phyloP scores from a whole-genome alignment of 2,329 filamentous ascomycete species.

The Chalaropsis thielavioides region DNA sequence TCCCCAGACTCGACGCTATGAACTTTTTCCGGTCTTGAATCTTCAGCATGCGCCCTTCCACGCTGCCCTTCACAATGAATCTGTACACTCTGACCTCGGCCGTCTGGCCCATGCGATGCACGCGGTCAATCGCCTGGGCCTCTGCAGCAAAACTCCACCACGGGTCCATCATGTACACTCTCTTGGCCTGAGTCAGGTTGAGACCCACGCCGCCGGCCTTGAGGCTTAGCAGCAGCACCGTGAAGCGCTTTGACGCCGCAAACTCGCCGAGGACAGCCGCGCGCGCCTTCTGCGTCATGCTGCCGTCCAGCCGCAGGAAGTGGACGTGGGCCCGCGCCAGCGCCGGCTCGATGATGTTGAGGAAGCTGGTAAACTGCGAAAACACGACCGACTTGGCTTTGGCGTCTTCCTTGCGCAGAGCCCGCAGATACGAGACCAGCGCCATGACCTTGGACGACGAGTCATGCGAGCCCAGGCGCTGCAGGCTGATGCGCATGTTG shows the following conservation, averaged over 20 bases:
- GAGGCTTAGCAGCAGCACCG: conserved; percentile 68
- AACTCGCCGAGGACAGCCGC: conserved; percentile 68
- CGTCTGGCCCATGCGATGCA: conserved; percentile 92
- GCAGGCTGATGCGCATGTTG: conserved; percentile 42
- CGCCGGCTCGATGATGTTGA: conserved; percentile 77
- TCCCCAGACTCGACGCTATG: conserved; percentile 82
- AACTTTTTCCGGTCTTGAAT: conserved; percentile 96
- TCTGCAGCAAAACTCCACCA: conserved; percentile 99
- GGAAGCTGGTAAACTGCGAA: conserved; percentile 92
- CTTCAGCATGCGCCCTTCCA: conserved; percentile 87
- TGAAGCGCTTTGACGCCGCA: conserved; percentile 40
- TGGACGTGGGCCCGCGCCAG: conserved; percentile 56
- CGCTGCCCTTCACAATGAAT: conserved; percentile 80
- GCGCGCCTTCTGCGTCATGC: conserved; percentile 73
- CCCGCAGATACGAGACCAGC: conserved; percentile 60
- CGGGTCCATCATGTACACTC: conserved; percentile 98
- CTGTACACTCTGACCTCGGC: conserved; percentile 71
- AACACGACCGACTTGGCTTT: conserved; percentile 82
- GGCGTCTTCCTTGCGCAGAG: conserved; percentile 49
- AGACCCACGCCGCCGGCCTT: conserved; percentile 86
- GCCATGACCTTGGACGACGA: conserved; percentile 83
- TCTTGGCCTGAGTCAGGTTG: conserved; percentile 75
- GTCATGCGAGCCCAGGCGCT: conserved; percentile 44
- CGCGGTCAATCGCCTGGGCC: conserved; percentile 91
- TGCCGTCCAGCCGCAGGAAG: conserved; percentile 80